Conservation (phyloP, 2,329 filamentous ascomycete genomes). For the Aspergillus phoenicis region DNA sequence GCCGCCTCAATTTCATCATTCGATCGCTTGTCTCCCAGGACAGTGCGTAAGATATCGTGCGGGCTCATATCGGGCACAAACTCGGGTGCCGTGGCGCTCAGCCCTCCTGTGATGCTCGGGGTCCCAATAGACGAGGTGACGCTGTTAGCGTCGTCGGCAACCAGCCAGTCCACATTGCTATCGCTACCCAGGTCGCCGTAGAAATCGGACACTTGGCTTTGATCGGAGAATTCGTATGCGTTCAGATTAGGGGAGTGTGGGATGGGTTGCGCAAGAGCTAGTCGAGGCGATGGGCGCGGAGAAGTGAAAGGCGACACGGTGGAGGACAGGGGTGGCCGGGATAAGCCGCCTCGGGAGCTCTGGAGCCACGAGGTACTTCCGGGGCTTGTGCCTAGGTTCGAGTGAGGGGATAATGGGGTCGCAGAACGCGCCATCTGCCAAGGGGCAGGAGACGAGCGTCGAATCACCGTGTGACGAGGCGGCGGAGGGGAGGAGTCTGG, state of each 20-base stretch:
- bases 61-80: slow-evolving; percentile 91
- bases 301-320: slow-evolving; percentile 90
- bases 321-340: slow-evolving; percentile 72
- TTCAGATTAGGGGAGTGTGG: slow-evolving; percentile 93
- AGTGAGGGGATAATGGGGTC: slow-evolving; percentile 82
- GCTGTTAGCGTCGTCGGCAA: slow-evolving; percentile 80
- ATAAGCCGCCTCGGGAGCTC: slow-evolving; percentile 71
- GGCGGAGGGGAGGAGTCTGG: slow-evolving; percentile 76
- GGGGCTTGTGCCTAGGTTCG: slow-evolving; percentile 74
- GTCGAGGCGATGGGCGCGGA: slow-evolving; percentile 85
- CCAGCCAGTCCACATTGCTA: slow-evolving; percentile 89
- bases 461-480: slow-evolving; percentile 84
- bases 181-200: slow-evolving; percentile 91
- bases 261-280: slow-evolving; percentile 89
- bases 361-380: slow-evolving; percentile 79
- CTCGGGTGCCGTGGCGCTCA: slow-evolving; percentile 82
- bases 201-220: slow-evolving; percentile 77
- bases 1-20: slow-evolving; percentile 96
- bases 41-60: slow-evolving; percentile 95
- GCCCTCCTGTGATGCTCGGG: slow-evolving; percentile 65
- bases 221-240: slow-evolving; percentile 91
- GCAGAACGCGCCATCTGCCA: slow-evolving; percentile 78
- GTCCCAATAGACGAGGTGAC: slow-evolving; percentile 77
- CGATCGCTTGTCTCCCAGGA: slow-evolving; percentile 82
- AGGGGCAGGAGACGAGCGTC: slow-evolving; percentile 86